These are phyloP conservation scores for Cucurbita pepo DNA, from an alignment of 306 rosid species.

Conservation along the genomic window DNA sequence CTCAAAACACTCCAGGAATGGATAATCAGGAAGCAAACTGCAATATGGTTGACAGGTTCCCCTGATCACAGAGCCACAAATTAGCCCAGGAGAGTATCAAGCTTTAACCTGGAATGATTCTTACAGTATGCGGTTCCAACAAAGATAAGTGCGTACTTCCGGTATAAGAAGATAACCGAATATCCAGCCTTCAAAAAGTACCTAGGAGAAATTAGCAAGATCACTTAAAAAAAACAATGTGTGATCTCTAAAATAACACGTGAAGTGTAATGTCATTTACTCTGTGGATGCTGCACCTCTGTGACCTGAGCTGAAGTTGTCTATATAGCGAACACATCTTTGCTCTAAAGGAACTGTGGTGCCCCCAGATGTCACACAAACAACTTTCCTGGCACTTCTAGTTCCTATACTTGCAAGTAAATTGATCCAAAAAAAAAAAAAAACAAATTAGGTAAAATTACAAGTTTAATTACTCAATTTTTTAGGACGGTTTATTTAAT, in stretches of 20 bases:
- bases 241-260: not conserved
- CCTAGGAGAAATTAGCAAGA: slow-evolving; percentile 29
- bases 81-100: slow-evolving; percentile 2
- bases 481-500: not conserved
- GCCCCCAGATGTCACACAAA: slow-evolving; percentile 90
- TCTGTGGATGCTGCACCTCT: slow-evolving; percentile 96
- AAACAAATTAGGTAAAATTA: not conserved
- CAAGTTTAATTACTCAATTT: not conserved
- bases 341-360: slow-evolving; percentile 94
- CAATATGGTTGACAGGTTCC: slow-evolving; percentile 86
- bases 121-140: not conserved
- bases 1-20: slow-evolving; percentile 74
- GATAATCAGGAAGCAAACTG: slow-evolving; percentile 78
- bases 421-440: not conserved
- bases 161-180: slow-evolving; percentile 68
- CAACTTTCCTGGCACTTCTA: slow-evolving; percentile 42
- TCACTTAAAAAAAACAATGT: not conserved
- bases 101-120: not conserved
- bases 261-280: slow-evolving; percentile 25
- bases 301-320: slow-evolving; percentile 95
- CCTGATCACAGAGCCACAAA: slow-evolving; percentile 25
- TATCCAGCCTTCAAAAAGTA: slow-evolving; percentile 82
- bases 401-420: slow-evolving; percentile 11
- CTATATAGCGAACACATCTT: slow-evolving; percentile 75
- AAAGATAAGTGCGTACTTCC: slow-evolving; percentile 27